phyloP scores from a whole-genome alignment of 106 monocot genomes.

The Gastrodia elata region DNA sequence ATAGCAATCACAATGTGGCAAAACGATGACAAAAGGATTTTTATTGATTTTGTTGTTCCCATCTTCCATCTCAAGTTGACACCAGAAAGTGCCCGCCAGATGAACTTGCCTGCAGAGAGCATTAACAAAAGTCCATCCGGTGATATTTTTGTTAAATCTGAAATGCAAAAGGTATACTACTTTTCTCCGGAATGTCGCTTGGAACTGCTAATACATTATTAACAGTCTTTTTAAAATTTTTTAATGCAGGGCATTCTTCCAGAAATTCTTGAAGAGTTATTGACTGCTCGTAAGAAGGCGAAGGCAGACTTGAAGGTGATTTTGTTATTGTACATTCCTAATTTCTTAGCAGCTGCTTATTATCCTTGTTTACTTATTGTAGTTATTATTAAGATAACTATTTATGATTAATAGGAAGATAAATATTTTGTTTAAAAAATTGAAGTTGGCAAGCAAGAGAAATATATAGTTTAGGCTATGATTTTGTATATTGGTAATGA shows the following conservation, averaged over 20 bases:
- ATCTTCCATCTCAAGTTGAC: slow-evolving; percentile 41
- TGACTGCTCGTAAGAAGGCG: slow-evolving; percentile 98
- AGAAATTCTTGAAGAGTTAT: slow-evolving; percentile 97
- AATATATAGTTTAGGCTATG: no score
- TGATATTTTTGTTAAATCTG: slow-evolving; percentile 87
- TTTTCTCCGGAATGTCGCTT: slow-evolving; percentile 1
- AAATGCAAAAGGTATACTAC: slow-evolving; percentile 69
- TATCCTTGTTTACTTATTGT: not conserved
- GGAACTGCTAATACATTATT: not conserved
- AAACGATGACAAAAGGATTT: not conserved
- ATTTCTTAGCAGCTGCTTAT: not conserved
- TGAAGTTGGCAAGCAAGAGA: no score
- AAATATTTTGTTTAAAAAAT: no score
- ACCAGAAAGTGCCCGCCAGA: slow-evolving; percentile 63
- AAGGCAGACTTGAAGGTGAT: slow-evolving; percentile 97
- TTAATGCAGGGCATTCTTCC: slow-evolving; percentile 92
- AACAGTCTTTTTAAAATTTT: not conserved
- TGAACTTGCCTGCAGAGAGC: slow-evolving; percentile 73
- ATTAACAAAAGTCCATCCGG: slow-evolving; percentile 93
- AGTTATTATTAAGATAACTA: no score
- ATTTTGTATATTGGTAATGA: no score
- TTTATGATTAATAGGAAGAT: no score
- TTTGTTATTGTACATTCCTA: not conserved
- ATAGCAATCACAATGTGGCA: not conserved
- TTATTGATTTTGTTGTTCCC: not conserved